Evolutionary conservation across 805 yeast species (phyloP).

Genomic region (Candida quercuum): DNA sequence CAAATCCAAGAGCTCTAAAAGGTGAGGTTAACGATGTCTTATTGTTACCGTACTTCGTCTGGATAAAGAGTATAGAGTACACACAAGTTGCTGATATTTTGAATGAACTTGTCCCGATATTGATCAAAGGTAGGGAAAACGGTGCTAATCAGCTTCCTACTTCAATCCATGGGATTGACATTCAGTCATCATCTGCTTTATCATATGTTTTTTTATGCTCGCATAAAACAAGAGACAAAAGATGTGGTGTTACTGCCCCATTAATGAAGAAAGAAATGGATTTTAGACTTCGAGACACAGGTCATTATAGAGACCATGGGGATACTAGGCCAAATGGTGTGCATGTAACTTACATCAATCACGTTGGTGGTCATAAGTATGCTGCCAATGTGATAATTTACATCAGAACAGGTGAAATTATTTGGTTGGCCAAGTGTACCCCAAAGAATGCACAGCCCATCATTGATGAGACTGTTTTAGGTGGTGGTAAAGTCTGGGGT

Average conservation of each 20-base stretch:
- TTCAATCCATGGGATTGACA: constrained; percentile 18
- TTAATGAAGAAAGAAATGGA: constrained; percentile 79
- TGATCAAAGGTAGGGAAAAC: constrained; percentile 26
- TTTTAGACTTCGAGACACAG: constrained; percentile 61
- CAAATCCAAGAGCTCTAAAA: constrained; percentile 36
- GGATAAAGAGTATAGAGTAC: constrained; percentile 49
- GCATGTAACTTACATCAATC: constrained; percentile 65
- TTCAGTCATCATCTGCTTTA: constrained; percentile 34
- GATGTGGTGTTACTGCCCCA: constrained; percentile 94
- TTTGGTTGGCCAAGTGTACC: constrained; percentile 84
- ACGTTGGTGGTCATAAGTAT: constrained; percentile 94
- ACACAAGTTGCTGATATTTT: constrained; percentile 41
- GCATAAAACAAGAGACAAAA: constrained; percentile 84
- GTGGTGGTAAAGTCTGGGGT: constrained; percentile 65
- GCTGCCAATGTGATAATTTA: constrained; percentile 86
- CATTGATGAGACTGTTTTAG: constrained; percentile 67
- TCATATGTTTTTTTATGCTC: constrained; percentile 76
- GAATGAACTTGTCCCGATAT: constrained; percentile 35
- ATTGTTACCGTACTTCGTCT: constrained; percentile 68
- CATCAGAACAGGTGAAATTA: constrained; percentile 62
- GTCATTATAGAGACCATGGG: constrained; percentile 66
- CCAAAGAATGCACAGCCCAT: constrained; percentile 74
- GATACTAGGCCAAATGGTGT: constrained; percentile 78
- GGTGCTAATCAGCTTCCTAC: constrained; percentile 12
- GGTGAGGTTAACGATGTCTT: constrained; percentile 53